These are phyloP conservation scores for Maudiozyma barnettii DNA, from an alignment of 805 yeast genomes.

Conservation along the genomic window DNA sequence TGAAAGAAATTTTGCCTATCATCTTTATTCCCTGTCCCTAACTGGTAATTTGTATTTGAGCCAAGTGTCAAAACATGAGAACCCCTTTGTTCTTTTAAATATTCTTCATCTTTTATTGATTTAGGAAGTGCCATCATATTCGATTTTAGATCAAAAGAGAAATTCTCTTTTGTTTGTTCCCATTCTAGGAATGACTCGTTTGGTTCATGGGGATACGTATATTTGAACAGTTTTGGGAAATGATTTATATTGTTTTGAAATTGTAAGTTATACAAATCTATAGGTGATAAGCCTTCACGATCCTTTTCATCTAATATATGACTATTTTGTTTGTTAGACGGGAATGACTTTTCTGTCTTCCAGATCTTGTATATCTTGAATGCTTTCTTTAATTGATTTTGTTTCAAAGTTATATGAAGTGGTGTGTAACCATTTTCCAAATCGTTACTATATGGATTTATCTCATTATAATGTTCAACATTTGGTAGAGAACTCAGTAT, in stretches of 20 bases:
- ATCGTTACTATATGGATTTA: constrained; percentile 42
- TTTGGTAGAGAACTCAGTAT: constrained; percentile 17
- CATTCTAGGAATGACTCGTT: constrained; percentile 2
- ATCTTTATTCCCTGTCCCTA: constrained; percentile 59
- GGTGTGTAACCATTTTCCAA: constrained; percentile 77
- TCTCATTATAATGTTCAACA: constrained; percentile 6
- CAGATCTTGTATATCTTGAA: constrained; percentile 21
- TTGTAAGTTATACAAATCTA: constrained; percentile 42
- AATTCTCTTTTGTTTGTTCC: background rate
- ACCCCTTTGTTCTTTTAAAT: constrained; percentile 37
- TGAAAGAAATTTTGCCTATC: constrained; percentile 39
- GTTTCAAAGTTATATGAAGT: constrained; percentile 50
- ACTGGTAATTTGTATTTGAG: constrained; percentile 47
- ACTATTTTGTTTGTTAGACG: constrained; percentile 15
- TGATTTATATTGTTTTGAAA: constrained; percentile 4
- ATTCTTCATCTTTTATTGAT: background rate
- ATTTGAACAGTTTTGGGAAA: constrained; percentile 9
- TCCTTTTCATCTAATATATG: constrained; percentile 45
- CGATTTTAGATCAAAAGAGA: constrained; percentile 1
- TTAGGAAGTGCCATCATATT: constrained; percentile 6
- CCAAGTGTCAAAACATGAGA: constrained; percentile 55
- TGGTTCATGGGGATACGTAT: background rate
- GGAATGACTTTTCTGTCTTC: constrained; percentile 18
- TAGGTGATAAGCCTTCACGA: constrained; percentile 60
- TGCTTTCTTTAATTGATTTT: constrained; percentile 26